Evolutionary conservation across 371 early-diverging fungal species (phyloP).

Genomic region (Phascolomyces articulosus): DNA sequence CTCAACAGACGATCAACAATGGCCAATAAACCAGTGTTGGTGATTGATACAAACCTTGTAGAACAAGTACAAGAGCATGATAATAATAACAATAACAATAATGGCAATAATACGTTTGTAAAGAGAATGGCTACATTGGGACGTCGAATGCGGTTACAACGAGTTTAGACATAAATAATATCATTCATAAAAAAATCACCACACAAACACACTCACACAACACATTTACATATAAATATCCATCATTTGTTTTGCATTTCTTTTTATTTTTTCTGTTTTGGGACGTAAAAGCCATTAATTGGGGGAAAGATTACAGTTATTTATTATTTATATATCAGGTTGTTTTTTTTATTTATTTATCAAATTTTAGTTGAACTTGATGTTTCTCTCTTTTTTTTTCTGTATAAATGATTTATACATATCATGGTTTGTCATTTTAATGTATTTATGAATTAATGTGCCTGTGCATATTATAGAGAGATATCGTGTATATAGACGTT

Average conservation of each 20-base stretch:
- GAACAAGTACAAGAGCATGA: not conserved
- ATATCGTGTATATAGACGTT: too few species aligned
- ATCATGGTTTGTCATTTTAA: too few species aligned
- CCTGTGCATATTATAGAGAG: too few species aligned
- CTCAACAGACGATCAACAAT: not conserved
- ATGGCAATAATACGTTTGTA: slow-evolving; percentile 29
- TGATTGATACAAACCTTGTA: slow-evolving; percentile 2
- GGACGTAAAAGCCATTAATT: too few species aligned
- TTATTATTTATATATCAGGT: too few species aligned
- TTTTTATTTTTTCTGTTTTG: not conserved
- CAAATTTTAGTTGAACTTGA: too few species aligned
- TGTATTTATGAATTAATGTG: too few species aligned
- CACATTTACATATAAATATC: slow-evolving; percentile 1
- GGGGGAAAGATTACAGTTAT: too few species aligned
- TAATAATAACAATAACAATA: slow-evolving; percentile 8
- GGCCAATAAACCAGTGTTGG: not conserved
- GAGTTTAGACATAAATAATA: slow-evolving; percentile 7
- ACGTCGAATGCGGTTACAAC: slow-evolving; percentile 28
- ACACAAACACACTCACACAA: not conserved
- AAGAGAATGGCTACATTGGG: slow-evolving; percentile 42
- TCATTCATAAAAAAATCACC: not conserved
- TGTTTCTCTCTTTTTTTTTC: too few species aligned
- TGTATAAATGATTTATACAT: too few species aligned
- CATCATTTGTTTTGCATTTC: not conserved
- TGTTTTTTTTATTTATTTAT: too few species aligned